These are phyloP conservation scores for Coniferiporia weirii DNA, from an alignment of 1,284 basidiomycete species.

Conservation along the genomic window DNA sequence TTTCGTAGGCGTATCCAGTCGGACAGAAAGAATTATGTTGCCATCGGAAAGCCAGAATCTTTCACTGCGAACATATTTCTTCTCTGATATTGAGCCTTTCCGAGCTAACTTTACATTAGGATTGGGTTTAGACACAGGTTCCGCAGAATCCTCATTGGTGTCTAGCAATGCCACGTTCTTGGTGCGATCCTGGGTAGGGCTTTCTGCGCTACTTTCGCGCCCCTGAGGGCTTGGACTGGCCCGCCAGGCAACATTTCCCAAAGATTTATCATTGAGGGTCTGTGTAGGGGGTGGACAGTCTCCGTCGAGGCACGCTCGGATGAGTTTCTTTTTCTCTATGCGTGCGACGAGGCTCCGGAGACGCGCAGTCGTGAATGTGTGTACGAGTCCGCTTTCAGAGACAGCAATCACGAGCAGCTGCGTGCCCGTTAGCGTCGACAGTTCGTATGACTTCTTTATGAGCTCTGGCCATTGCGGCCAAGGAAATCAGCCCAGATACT, in stretches of 20 bases:
- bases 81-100: neutral
- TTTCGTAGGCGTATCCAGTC: neutral
- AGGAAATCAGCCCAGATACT: neutral
- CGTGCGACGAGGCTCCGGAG: conserved; percentile 95
- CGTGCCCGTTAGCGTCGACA: conserved; percentile 97
- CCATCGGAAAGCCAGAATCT: conserved; percentile 2
- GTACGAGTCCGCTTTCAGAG: conserved; percentile 95
- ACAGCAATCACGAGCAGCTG: conserved; percentile 96
- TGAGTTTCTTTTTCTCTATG: conserved; percentile 94
- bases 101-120: neutral
- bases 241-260: conserved; percentile 44
- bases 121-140: neutral
- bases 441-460: conserved; percentile 99
- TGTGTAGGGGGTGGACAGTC: conserved; percentile 69
- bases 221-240: conserved; percentile 54
- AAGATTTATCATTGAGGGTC: conserved; percentile 42
- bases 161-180: neutral
- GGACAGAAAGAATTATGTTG: conserved; percentile 1
- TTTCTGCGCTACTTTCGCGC: neutral
- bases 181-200: neutral
- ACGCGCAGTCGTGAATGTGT: conserved; percentile 97
- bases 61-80: neutral
- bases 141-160: neutral
- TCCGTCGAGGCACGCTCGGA: conserved; percentile 90
- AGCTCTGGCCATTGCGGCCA: conserved; percentile 54